Evolutionary conservation across 2,329 filamentous ascomycete species (phyloP).

Genomic region (Juglanconis juglandina): DNA sequence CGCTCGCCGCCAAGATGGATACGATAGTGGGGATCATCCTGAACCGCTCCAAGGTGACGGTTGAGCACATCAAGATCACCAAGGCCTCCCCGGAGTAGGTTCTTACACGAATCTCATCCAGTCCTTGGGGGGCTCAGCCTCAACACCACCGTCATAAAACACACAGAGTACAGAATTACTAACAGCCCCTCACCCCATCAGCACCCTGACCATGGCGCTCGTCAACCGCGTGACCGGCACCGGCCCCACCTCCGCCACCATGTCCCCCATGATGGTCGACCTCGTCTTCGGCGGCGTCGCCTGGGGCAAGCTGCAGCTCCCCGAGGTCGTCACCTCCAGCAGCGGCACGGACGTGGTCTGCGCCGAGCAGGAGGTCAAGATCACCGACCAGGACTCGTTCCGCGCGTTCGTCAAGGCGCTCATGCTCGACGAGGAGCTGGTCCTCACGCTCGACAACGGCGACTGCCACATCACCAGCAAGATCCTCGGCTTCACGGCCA

Average conservation of each 20-base stretch:
- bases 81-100: constrained; percentile 29
- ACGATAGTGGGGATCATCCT: constrained; percentile 28
- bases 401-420: constrained; percentile 30
- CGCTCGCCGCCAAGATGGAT: constrained; percentile 20
- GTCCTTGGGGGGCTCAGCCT: background rate
- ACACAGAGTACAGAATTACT: background rate
- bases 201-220: constrained; percentile 29
- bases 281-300: constrained; percentile 27
- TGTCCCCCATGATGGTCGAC: constrained; percentile 28
- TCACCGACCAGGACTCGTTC: constrained; percentile 28
- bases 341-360: constrained; percentile 27
- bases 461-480: constrained; percentile 25
- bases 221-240: constrained; percentile 29
- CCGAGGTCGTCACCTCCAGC: constrained; percentile 27
- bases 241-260: constrained; percentile 28
- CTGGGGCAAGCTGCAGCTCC: constrained; percentile 30
- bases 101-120: too few relatives aligned
- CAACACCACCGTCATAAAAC: background rate
- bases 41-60: constrained; percentile 26
- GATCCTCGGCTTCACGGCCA: constrained; percentile 22
- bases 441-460: constrained; percentile 28
- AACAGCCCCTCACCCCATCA: constrained; percentile 15
- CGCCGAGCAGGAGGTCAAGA: constrained; percentile 26
- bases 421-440: constrained; percentile 26
- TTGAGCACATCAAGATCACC: constrained; percentile 29